These are phyloP conservation scores for Sugiyamaella neomexicana DNA, from an alignment of 1,139 yeast genomes.

Conservation along the genomic window DNA sequence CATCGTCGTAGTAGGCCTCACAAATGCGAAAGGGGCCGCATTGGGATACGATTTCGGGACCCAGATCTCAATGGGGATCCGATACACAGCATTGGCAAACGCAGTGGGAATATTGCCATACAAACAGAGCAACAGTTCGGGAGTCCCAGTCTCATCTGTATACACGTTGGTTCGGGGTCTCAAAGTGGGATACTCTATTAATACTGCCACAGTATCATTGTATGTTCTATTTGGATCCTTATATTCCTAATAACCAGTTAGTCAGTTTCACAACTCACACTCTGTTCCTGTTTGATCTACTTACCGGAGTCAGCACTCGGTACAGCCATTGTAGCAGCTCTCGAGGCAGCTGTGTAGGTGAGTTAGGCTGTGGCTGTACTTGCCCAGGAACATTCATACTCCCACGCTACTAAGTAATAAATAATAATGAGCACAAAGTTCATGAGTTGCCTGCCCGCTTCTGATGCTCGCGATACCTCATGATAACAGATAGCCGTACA, in stretches of 20 bases:
- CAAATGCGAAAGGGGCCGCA: constrained; percentile 60
- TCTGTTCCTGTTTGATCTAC: no score
- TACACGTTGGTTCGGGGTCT: constrained; percentile 71
- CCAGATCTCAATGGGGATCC: constrained; percentile 74
- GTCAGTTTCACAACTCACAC: no score
- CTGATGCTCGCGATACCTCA: no score
- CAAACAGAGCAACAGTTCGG: constrained; percentile 61
- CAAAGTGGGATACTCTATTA: constrained; percentile 53
- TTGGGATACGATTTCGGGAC: constrained; percentile 69
- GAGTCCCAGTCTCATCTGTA: constrained; percentile 58
- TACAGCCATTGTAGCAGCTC: constrained; percentile 60
- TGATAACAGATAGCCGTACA: no score
- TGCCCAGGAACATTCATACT: constrained; percentile 4
- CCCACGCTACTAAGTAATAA: no score
- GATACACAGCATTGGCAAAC: constrained; percentile 38
- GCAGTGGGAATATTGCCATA: constrained; percentile 54
- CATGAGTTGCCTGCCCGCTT: no score
- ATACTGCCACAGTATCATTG: constrained; percentile 58
- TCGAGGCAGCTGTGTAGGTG: constrained; percentile 35
- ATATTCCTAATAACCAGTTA: constrained; percentile 44
- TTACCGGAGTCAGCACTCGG: constrained; percentile 51
- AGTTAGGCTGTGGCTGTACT: not conserved
- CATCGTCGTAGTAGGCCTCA: constrained; percentile 53
- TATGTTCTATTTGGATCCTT: constrained; percentile 53
- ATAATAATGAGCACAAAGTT: no score